A percentile compares a stretch with the other conserved stretches of the same genome.
Evolutionary conservation across 805 yeast species (phyloP).

Genomic region (Zygosaccharomyces pseudorouxii): DNA sequence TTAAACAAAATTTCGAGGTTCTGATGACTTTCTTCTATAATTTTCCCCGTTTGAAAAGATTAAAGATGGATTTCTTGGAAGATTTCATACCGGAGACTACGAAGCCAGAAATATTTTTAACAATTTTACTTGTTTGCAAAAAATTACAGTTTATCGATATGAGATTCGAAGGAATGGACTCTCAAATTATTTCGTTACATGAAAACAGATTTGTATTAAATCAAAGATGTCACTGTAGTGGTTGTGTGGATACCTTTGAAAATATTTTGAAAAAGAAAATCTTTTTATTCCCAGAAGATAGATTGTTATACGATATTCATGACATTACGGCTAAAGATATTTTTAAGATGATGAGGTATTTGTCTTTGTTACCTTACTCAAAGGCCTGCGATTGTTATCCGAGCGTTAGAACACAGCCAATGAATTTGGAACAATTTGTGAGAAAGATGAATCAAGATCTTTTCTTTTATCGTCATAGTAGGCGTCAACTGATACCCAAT

Average conservation of each 20-base stretch:
- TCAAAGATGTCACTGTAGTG: slow-evolving; percentile 32
- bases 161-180: slow-evolving; percentile 35
- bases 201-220: slow-evolving; percentile 27
- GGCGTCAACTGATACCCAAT: slow-evolving; percentile 21
- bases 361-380: slow-evolving; percentile 39
- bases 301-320: slow-evolving; percentile 23
- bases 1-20: slow-evolving; percentile 33
- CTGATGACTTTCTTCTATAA: slow-evolving; percentile 34
- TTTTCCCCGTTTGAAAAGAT: slow-evolving; percentile 32
- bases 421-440: slow-evolving; percentile 33
- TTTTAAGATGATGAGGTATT: slow-evolving; percentile 35
- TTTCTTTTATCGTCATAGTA: slow-evolving; percentile 22
- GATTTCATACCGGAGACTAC: slow-evolving; percentile 34
- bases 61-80: slow-evolving; percentile 39
- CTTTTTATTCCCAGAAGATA: slow-evolving; percentile 32
- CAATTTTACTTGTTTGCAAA: slow-evolving; percentile 34
- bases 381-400: slow-evolving; percentile 43
- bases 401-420: slow-evolving; percentile 41
- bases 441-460: slow-evolving; percentile 26
- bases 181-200: slow-evolving; percentile 28
- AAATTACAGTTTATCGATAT: slow-evolving; percentile 39
- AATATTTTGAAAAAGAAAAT: slow-evolving; percentile 36
- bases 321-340: slow-evolving; percentile 36
- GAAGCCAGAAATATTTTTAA: slow-evolving; percentile 33
- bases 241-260: slow-evolving; percentile 31